Base-by-base conservation (phyloP, 2,329 filamentous ascomycete species). In the Fusarium temperatum region DNA sequence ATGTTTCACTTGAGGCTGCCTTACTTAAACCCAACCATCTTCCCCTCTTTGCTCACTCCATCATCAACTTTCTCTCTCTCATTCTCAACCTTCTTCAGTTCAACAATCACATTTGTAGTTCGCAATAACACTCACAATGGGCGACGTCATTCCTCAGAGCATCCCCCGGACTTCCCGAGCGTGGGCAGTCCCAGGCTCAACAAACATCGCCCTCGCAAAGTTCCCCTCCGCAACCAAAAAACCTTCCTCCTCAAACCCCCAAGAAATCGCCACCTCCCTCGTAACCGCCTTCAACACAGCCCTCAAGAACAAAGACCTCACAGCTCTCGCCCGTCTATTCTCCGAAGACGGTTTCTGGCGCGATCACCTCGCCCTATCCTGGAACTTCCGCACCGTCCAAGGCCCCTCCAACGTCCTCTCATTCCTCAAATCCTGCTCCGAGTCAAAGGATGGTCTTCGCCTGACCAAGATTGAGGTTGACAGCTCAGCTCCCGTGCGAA, bases 291-390 rank as follows among this genome's bases (percentile, higher is more conserved):
- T 89, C 74, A 89, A 88, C 74, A 66, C 80, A 13, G 78, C 79
- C 2, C 67, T 90, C 2, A 63, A 74, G 9, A 77, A 73, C 17
- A 77, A 81, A 6, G 81, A 88, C 58, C 76, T 82, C 47, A 42
- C 71, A 5, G 75, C 77, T 4, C 47, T 86, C 1, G 75, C 83
- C 0, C 61, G 73, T 8, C 58, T 76, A 35, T 78, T 78, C 47
- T 53, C 83, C 6, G 72, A 81, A 2, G 81, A 86, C 26, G 85
- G 87, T 63, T 89, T 85, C 79, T 91, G 89, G 89, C 85, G 89
- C 14, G 89, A 91, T 73, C 87, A 90, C 48, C 81, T 91, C 1
- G 86, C 85, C 26, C 77, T 91, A 3, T 85, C 87, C 1, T 91
- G 88, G 89, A 85, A 87, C 45, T 86, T 89, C 51, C 86, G 84